Evolutionary conservation across 371 early-diverging fungal genomes (phyloP).

Genomic region (Mucor circinelloides): DNA sequence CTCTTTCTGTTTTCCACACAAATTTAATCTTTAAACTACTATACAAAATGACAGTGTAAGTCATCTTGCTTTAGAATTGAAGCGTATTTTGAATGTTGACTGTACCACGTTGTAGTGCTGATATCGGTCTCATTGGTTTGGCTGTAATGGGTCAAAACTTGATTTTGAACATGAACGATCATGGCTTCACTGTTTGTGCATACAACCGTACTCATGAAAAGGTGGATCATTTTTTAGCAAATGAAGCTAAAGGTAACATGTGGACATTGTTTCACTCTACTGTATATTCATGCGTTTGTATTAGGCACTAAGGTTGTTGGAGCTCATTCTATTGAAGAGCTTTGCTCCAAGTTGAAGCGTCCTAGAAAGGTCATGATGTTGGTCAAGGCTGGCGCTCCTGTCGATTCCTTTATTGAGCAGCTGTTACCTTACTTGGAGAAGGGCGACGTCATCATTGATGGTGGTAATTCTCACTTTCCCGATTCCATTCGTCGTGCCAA

Average conservation of each 20-base stretch:
- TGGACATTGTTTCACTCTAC: not conserved
- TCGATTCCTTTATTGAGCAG: constrained; percentile 93
- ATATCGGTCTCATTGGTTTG: constrained; percentile 98
- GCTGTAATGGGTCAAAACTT: constrained; percentile 99
- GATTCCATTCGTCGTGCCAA: constrained; percentile 92
- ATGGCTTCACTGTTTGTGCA: constrained; percentile 90
- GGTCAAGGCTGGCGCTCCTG: constrained; percentile 95
- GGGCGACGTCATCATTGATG: constrained; percentile 98
- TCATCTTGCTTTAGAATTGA: not conserved
- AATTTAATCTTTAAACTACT: not conserved
- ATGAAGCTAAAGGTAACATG: constrained; percentile 89
- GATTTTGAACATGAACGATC: constrained; percentile 97
- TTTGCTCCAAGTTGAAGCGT: constrained; percentile 89
- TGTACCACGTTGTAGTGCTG: constrained; percentile 66
- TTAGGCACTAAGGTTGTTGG: constrained; percentile 90
- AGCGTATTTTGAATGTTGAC: not conserved
- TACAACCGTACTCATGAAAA: constrained; percentile 97
- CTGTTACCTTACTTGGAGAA: constrained; percentile 81
- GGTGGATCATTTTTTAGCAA: constrained; percentile 90
- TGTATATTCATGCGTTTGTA: not conserved
- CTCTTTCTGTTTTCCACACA: not conserved
- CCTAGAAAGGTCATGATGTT: constrained; percentile 97
- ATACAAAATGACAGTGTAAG: constrained; percentile 5
- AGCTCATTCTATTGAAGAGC: constrained; percentile 89
- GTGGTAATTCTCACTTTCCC: constrained; percentile 98